Conservation (phyloP, 176 grass and related monocot species). For the Triticum turgidum region DNA sequence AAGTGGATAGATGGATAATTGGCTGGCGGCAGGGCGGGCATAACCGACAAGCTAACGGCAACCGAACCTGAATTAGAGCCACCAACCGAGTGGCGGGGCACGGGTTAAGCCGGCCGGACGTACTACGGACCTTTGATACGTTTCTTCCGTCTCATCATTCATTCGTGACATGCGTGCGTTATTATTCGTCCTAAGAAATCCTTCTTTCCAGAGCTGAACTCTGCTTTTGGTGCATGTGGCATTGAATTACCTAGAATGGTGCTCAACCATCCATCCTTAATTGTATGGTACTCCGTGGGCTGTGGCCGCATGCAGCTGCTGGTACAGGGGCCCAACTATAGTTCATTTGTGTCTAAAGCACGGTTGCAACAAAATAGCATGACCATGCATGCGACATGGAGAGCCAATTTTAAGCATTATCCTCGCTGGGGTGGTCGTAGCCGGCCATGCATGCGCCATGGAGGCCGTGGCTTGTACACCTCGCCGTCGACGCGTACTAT, state of each 20-base stretch:
- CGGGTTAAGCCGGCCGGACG: neutral
- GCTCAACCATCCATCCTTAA: neutral
- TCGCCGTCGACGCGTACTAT: neutral
- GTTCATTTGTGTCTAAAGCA: neutral
- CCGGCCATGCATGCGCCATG: no score
- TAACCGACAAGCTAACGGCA: conserved; percentile 10
- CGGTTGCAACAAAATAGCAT: neutral
- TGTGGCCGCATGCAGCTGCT: neutral
- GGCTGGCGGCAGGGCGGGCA: neutral
- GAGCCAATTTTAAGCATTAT: no score
- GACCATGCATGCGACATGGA: neutral
- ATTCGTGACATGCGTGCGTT: neutral
- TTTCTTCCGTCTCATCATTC: conserved; percentile 3
- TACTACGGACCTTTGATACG: neutral
- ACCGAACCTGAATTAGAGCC: conserved; percentile 17
- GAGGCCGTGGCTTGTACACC: neutral
- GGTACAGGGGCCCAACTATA: neutral
- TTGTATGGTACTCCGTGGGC: neutral
- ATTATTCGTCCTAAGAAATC: neutral
- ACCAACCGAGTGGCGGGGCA: neutral
- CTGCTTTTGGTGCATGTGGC: neutral
- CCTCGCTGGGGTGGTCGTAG: no score
- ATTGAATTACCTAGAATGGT: neutral
- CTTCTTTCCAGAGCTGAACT: neutral
- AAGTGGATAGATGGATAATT: neutral